These are phyloP conservation scores for Lunularia cruciata DNA, from an alignment of 225 moss, liverwort and hornwort species.

Conservation along the genomic window DNA sequence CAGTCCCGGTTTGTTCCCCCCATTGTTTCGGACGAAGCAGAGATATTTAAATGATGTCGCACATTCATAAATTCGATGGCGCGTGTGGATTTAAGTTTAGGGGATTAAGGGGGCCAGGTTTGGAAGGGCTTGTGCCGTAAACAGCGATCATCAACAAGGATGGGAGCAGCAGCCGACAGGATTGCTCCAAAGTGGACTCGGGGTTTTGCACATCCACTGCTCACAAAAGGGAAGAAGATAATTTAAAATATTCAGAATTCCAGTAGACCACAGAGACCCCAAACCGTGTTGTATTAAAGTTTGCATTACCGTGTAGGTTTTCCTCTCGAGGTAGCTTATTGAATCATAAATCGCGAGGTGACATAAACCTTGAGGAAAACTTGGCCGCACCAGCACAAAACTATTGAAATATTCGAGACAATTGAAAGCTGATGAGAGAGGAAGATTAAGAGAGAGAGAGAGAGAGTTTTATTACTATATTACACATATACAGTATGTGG, in stretches of 20 bases:
- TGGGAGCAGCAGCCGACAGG: conserved; percentile 7
- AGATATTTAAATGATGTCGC: conserved; percentile 7
- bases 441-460: not conserved
- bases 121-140: not conserved
- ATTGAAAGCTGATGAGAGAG: not conserved
- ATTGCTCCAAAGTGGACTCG: conserved; percentile 7
- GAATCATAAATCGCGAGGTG: too few relatives aligned
- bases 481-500: not conserved
- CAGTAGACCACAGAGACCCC: too few relatives aligned
- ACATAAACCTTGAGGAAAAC: too few relatives aligned
- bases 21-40: not conserved
- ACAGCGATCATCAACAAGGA: conserved; percentile 3
- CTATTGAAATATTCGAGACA: too few relatives aligned
- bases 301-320: too few relatives aligned
- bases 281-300: too few relatives aligned
- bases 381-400: too few relatives aligned
- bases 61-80: conserved; percentile 2
- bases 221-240: too few relatives aligned
- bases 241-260: too few relatives aligned
- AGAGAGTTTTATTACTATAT: not conserved
- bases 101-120: conserved; percentile 10
- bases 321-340: too few relatives aligned
- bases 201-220: not conserved
- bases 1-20: not conserved
- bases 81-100: conserved; percentile 1